A percentile compares a stretch with the other conserved stretches of the same genome.
Conservation (phyloP, 257 asterid species). For the Striga asiatica region DNA sequence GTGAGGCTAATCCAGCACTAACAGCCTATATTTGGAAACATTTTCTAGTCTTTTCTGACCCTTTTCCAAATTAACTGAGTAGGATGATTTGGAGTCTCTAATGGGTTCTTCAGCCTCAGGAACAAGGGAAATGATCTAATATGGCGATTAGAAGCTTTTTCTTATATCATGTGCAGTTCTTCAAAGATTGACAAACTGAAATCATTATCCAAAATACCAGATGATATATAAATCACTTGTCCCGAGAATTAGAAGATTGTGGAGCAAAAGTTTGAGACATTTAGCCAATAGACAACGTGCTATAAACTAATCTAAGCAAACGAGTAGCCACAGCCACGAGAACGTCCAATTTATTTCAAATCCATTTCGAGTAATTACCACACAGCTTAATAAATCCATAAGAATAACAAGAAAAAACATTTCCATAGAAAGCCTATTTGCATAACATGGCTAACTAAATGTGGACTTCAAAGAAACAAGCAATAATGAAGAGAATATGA, state of each 20-base stretch:
- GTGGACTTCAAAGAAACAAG: background rate
- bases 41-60: slow-evolving; percentile 8
- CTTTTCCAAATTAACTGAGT: slow-evolving; percentile 15
- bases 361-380: too few relatives aligned
- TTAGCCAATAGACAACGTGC: background rate
- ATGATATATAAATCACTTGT: background rate
- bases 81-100: slow-evolving; percentile 22
- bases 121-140: slow-evolving; percentile 55
- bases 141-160: slow-evolving; percentile 73
- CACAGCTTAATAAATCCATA: background rate
- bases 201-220: slow-evolving; percentile 9
- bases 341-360: background rate
- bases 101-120: slow-evolving; percentile 30
- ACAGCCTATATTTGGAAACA: too few relatives aligned
- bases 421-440: background rate
- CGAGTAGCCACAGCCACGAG: background rate
- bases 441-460: background rate
- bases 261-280: background rate
- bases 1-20: slow-evolving; percentile 13
- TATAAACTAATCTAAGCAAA: background rate
- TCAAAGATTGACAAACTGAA: slow-evolving; percentile 79
- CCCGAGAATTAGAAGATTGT: background rate
- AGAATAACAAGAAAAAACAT: background rate
- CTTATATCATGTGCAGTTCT: slow-evolving; percentile 60
- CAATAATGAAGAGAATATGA: background rate